A percentile compares a stretch with the other conserved stretches of the same genome.
Conservation (phyloP, 2,329 filamentous ascomycete species). For the Hymenoscyphus salicellus region DNA sequence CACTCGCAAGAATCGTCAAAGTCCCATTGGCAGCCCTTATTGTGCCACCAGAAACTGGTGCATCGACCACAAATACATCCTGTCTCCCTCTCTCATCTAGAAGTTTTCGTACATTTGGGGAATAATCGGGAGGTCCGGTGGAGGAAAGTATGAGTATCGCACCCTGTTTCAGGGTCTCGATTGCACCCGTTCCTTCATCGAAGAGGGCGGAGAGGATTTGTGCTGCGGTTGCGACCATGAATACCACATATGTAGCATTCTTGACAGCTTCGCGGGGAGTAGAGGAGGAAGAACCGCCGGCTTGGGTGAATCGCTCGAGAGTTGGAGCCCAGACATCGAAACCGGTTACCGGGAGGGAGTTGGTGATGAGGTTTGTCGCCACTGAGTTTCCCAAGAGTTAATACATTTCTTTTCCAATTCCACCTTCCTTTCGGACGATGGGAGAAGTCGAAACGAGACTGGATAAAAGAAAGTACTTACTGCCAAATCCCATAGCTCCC, state of each 20-base stretch:
- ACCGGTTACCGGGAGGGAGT: constrained; percentile 65
- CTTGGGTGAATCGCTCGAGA: constrained; percentile 60
- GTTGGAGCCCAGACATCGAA: constrained; percentile 69
- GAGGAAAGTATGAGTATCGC: constrained; percentile 65
- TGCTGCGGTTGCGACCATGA: constrained; percentile 72
- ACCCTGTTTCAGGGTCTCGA: constrained; percentile 48
- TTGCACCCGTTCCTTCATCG: constrained; percentile 52
- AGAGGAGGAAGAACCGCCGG: constrained; percentile 57
- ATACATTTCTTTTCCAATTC: neutral
- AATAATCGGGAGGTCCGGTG: constrained; percentile 66
- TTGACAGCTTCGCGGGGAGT: constrained; percentile 61
- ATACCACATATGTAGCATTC: constrained; percentile 59
- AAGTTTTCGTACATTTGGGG: constrained; percentile 56
- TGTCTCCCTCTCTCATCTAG: constrained; percentile 53
- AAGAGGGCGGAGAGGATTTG: constrained; percentile 67
- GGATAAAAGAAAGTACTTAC: neutral
- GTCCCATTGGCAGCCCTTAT: constrained; percentile 67
- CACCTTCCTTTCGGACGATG: neutral
- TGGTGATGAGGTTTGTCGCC: constrained; percentile 68
- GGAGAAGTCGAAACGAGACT: neutral
- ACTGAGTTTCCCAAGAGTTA: constrained; percentile 35
- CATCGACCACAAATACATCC: constrained; percentile 67
- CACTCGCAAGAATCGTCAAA: constrained; percentile 72
- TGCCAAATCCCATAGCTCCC: constrained; percentile 13
- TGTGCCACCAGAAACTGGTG: constrained; percentile 70